Percentiles rank a stretch among this genome's conserved stretches.
Evolutionary conservation across 1,284 basidiomycete species (phyloP).

Genomic region (Ceratobasidium sp.): DNA sequence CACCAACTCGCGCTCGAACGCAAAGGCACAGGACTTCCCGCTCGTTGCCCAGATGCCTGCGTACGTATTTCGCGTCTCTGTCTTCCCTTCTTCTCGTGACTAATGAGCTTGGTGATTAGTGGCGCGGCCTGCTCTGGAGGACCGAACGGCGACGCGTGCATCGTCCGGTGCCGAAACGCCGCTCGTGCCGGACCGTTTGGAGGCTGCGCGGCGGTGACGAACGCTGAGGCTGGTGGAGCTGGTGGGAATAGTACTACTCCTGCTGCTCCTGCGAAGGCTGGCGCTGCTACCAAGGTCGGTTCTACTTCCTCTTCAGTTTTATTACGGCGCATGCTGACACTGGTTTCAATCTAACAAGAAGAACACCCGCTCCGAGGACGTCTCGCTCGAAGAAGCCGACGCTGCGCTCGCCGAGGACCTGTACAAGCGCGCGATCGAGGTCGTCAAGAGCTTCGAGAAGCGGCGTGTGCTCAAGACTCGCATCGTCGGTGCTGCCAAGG

Average conservation of each 20-base stretch:
- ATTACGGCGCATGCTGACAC: not conserved
- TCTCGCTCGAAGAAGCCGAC: slow-evolving; percentile 20
- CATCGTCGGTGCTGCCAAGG: slow-evolving; percentile 44
- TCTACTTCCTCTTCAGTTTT: not conserved
- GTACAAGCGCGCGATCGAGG: slow-evolving; percentile 40
- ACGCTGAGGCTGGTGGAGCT: slow-evolving; percentile 24
- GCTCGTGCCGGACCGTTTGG: slow-evolving; percentile 55
- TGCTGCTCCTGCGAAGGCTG: slow-evolving; percentile 6
- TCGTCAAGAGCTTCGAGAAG: slow-evolving; percentile 32
- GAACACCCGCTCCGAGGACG: slow-evolving; percentile 26
- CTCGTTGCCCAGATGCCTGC: slow-evolving; percentile 51
- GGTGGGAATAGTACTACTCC: slow-evolving; percentile 24
- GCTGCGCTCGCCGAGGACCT: slow-evolving; percentile 33
- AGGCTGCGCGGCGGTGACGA: slow-evolving; percentile 52
- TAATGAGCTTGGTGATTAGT: not conserved
- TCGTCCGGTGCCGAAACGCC: slow-evolving; percentile 52
- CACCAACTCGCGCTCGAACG: slow-evolving; percentile 47
- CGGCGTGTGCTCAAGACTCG: slow-evolving; percentile 46
- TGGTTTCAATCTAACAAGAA: not conserved
- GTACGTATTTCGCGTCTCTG: slow-evolving; percentile 13
- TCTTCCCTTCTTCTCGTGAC: not conserved
- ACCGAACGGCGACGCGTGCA: slow-evolving; percentile 53
- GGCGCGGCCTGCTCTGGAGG: slow-evolving; percentile 53
- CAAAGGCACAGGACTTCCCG: slow-evolving; percentile 52
- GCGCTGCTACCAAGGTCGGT: slow-evolving; percentile 23